phyloP scores from a whole-genome alignment of 2,329 filamentous ascomycete species.

The Aspergillus pseudotamarii region DNA sequence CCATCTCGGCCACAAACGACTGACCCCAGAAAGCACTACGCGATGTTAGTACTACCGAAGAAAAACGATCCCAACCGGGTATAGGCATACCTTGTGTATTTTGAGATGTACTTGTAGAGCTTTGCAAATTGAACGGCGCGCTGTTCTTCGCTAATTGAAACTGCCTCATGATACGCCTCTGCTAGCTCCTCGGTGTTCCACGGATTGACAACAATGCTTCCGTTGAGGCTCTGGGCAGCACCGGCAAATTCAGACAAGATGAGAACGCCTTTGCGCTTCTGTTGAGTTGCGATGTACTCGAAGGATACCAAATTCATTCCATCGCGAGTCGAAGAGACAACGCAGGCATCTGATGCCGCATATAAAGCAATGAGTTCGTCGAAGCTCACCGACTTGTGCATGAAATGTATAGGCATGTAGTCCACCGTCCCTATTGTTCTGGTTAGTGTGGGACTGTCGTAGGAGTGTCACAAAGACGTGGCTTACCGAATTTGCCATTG shows the following conservation, averaged over 20 bases:
- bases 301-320: slow-evolving; percentile 97
- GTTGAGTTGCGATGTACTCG: slow-evolving; percentile 92
- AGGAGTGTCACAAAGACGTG: neutral
- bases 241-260: slow-evolving; percentile 94
- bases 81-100: slow-evolving; percentile 72
- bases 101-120: slow-evolving; percentile 88
- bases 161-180: slow-evolving; percentile 86
- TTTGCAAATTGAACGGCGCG: slow-evolving; percentile 82
- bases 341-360: slow-evolving; percentile 82
- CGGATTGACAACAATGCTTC: slow-evolving; percentile 87
- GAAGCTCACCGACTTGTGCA: slow-evolving; percentile 90
- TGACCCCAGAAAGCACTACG: slow-evolving; percentile 84
- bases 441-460: slow-evolving; percentile 12
- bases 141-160: slow-evolving; percentile 87
- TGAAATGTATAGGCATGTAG: slow-evolving; percentile 97
- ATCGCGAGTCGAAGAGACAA: slow-evolving; percentile 87
- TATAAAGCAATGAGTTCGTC: slow-evolving; percentile 92
- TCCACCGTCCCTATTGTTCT: slow-evolving; percentile 71
- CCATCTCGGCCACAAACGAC: slow-evolving; percentile 82
- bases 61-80: neutral
- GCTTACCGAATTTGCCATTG: slow-evolving; percentile 81
- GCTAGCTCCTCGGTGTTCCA: slow-evolving; percentile 98
- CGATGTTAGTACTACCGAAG: neutral
- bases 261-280: slow-evolving; percentile 84
- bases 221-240: slow-evolving; percentile 87